Base-by-base conservation (phyloP, 306 rosid species). In the Corylus avellana region DNA sequence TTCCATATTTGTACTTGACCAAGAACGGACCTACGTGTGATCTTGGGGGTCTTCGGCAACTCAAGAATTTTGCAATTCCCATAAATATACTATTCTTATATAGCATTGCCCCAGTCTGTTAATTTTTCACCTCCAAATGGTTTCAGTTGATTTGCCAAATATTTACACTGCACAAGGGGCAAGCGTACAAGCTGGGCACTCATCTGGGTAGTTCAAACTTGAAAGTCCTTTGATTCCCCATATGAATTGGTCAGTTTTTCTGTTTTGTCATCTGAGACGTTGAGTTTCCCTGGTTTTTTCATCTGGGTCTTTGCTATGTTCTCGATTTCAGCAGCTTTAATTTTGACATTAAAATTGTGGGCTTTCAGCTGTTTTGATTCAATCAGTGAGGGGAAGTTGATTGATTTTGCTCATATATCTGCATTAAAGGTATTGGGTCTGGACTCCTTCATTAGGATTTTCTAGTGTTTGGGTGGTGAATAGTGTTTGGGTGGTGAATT, bases 151-250 rank as follows among this genome's bases (percentile, higher is more conserved):
- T 29, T 29, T 29, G 32, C 32, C 32, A 29, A 29, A 29, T 37
- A 4, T 3, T 37, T 37, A 37, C 42, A 84, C 73, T 83, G 70
- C 25, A 22, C 25, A 22, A 22, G 25, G 25, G 25, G 25, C 25
- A 0, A 0, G 25, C 25, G 25, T 78, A 57, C 73, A 70, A 73
- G 81, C 76, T 75, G 76, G 32, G 85, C 46, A 76, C 84, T 82
- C 78, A 49, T 73, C 75, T 68, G 79, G 79, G 85, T 49, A 66
- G 80, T 22, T 22, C 25, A 22, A 22, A 22, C 25, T 57, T 75
- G 76, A 72, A 81, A 78, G 75, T 76, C 72, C 81, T 81, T 80
- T 35, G 56, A 46, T 85, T 78, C 70, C 74, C 78, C 76, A 44
- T 53, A 57, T 73, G 77, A 80, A 75, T 82, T 42, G 76, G 68